phyloP scores from a whole-genome alignment of 78 protist genomes.

The Dictyostelium brefeldianum region DNA sequence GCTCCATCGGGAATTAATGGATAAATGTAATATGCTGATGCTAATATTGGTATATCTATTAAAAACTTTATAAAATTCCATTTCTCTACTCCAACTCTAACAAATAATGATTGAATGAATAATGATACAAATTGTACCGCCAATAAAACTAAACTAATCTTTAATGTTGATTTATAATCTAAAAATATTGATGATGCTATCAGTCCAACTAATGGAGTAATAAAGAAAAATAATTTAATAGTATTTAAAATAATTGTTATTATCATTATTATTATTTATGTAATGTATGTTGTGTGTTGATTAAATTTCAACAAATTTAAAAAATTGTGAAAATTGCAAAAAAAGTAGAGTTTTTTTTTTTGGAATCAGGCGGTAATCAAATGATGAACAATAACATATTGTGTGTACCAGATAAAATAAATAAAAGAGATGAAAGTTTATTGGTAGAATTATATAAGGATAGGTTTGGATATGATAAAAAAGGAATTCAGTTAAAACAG shows the following conservation, averaged over 20 bases:
- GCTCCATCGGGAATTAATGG: not conserved
- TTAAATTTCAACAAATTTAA: too few species aligned
- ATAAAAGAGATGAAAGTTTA: not conserved
- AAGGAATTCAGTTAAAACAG: not conserved
- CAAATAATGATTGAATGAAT: slow-evolving; percentile 15
- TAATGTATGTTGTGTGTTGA: too few species aligned
- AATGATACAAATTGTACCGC: slow-evolving; percentile 3
- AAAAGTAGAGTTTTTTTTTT: too few species aligned
- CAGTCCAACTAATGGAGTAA: not conserved
- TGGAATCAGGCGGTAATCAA: too few species aligned
- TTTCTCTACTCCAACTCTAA: not conserved
- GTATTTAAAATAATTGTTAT: not conserved
- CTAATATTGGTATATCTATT: slow-evolving; percentile 15
- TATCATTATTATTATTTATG: not conserved
- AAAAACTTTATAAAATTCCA: not conserved
- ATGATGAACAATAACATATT: too few species aligned
- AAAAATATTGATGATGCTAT: slow-evolving; percentile 8
- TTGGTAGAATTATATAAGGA: not conserved
- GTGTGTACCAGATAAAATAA: not conserved
- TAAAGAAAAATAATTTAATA: slow-evolving; percentile 17
- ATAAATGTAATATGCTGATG: not conserved
- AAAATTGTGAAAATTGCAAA: too few species aligned
- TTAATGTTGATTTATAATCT: not conserved
- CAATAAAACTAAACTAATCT: not conserved
- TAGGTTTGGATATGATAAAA: not conserved